A percentile compares a stretch with the other conserved stretches of the same genome.
Conservation (phyloP, 495 filamentous ascomycete genomes). For the Saxophila tyrrhenica region DNA sequence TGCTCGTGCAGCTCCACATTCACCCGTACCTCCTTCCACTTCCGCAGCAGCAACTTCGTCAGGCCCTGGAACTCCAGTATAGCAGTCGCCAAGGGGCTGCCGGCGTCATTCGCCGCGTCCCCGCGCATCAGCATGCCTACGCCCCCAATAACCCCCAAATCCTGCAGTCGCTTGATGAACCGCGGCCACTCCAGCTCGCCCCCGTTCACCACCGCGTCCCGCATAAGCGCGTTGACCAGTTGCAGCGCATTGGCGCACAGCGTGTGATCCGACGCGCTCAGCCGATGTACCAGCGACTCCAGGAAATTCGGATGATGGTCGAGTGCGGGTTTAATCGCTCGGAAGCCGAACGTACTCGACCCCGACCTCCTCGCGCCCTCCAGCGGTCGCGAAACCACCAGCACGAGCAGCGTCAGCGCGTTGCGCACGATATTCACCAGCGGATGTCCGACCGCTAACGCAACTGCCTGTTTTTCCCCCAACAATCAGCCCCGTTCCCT, state of each 20-base stretch:
- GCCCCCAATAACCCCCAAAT: constrained; percentile 83
- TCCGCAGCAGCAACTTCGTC: constrained; percentile 79
- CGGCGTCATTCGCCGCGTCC: constrained; percentile 68
- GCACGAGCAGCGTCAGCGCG: constrained; percentile 91
- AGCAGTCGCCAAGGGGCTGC: constrained; percentile 57
- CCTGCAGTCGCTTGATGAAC: constrained; percentile 86
- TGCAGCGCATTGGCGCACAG: constrained; percentile 92
- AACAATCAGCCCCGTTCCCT: background rate
- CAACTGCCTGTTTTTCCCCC: constrained; percentile 63
- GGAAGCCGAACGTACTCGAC: constrained; percentile 62
- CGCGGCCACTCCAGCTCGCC: constrained; percentile 75
- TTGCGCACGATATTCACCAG: constrained; percentile 94
- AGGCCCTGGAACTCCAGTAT: constrained; percentile 89
- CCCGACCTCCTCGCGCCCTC: constrained; percentile 22
- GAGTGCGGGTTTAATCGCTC: constrained; percentile 84
- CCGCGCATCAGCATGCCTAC: constrained; percentile 89
- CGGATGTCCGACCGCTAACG: constrained; percentile 88
- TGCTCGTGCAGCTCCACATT: constrained; percentile 84
- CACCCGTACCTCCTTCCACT: constrained; percentile 78
- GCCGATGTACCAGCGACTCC: constrained; percentile 78
- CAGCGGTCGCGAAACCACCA: constrained; percentile 77
- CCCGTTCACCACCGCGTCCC: constrained; percentile 82
- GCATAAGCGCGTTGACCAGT: constrained; percentile 87
- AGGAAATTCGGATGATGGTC: constrained; percentile 85
- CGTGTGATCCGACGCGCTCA: constrained; percentile 89